phyloP scores from a whole-genome alignment of 495 filamentous ascomycete species.

The Aspergillus ellipticus region DNA sequence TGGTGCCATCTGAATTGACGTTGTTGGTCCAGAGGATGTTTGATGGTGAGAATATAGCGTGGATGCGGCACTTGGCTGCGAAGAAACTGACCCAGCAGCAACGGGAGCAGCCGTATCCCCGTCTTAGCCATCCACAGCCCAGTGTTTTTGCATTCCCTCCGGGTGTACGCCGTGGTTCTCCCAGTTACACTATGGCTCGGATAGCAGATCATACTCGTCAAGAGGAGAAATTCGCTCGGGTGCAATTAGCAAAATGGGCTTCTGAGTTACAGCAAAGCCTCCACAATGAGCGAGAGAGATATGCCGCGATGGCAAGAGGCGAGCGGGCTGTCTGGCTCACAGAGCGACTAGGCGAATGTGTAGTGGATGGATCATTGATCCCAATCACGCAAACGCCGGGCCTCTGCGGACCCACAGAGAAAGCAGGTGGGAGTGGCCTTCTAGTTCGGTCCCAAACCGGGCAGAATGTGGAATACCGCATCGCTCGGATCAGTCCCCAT shows the following conservation, averaged over 20 bases:
- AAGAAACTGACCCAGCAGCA: constrained; percentile 81
- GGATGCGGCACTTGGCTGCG: constrained; percentile 80
- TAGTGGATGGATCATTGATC: constrained; percentile 67
- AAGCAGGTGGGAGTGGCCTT: constrained; percentile 16
- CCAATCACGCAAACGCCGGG: constrained; percentile 40
- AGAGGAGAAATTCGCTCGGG: constrained; percentile 71
- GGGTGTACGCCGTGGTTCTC: constrained; percentile 32
- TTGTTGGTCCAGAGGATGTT: constrained; percentile 71
- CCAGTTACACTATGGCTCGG: constrained; percentile 65
- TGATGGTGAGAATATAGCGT: constrained; percentile 73
- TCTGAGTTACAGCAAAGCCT: constrained; percentile 81
- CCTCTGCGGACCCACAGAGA: constrained; percentile 26
- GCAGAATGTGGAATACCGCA: constrained; percentile 23
- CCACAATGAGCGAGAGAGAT: constrained; percentile 74
- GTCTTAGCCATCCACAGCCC: constrained; percentile 11
- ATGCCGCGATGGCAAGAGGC: constrained; percentile 62
- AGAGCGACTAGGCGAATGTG: constrained; percentile 68
- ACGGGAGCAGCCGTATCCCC: constrained; percentile 8
- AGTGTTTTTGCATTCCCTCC: constrained; percentile 21
- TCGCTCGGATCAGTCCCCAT: constrained; percentile 43
- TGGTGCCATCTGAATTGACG: constrained; percentile 72
- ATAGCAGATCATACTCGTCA: constrained; percentile 67
- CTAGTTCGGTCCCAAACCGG: constrained; percentile 24
- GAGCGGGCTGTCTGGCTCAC: constrained; percentile 79
- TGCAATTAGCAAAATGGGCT: constrained; percentile 86